phyloP scores from a whole-genome alignment of 345 rosid species.

The Brassica incana region DNA sequence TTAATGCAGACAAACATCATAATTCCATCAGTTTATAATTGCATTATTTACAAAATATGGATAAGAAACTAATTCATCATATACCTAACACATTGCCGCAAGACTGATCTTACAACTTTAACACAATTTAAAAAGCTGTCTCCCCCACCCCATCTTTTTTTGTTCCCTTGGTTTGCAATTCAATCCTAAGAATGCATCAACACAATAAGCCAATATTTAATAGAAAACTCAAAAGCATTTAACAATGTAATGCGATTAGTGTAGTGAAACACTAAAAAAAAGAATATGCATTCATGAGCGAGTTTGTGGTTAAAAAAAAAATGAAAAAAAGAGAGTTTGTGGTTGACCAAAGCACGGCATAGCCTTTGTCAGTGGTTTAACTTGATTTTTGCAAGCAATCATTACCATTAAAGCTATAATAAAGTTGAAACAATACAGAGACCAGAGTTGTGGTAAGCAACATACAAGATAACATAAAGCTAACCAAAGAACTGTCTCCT shows the following conservation, averaged over 20 bases:
- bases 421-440: not conserved
- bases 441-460: not conserved
- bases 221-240: not conserved
- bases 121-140: not conserved
- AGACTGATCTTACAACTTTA: conserved; percentile 17
- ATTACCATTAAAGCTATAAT: conserved; percentile 5
- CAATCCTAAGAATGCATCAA: conserved; percentile 9
- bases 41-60: conserved; percentile 2
- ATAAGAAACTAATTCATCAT: conserved; percentile 2
- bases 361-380: not conserved
- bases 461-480: conserved; percentile 17
- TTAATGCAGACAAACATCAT: conserved; percentile 5
- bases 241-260: not conserved
- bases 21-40: not conserved
- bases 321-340: not conserved
- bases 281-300: not conserved
- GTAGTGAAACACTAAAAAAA: not conserved
- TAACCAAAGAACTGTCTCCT: conserved; percentile 32
- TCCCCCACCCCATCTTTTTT: not conserved
- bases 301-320: not conserved
- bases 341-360: conserved; percentile 14
- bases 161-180: conserved; percentile 17
- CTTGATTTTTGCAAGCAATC: conserved; percentile 2
- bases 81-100: conserved; percentile 26
- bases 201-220: not conserved